Evolutionary conservation across 2,329 filamentous ascomycete species (phyloP).

Genomic region (Sporothrix protearum): DNA sequence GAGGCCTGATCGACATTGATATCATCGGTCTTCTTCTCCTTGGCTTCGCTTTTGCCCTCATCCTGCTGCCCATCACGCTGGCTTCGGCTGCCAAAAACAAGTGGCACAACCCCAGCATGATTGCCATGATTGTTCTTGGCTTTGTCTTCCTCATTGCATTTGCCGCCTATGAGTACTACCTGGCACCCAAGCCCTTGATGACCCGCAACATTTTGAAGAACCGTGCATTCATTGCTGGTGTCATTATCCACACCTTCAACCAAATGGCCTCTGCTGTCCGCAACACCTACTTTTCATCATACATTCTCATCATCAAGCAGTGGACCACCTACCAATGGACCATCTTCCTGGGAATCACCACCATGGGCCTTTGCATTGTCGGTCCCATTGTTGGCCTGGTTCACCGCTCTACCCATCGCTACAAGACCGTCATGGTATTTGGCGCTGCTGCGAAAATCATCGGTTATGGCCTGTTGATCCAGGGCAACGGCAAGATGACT

Average conservation of each 20-base stretch:
- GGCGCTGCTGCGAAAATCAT: slow-evolving; percentile 53
- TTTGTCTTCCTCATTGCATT: slow-evolving; percentile 43
- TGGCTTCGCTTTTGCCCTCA: slow-evolving; percentile 46
- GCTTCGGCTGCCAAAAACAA: slow-evolving; percentile 33
- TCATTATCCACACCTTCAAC: slow-evolving; percentile 66
- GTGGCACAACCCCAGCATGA: slow-evolving; percentile 42
- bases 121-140: slow-evolving; percentile 43
- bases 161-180: slow-evolving; percentile 50
- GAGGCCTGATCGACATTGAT: slow-evolving; percentile 39
- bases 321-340: slow-evolving; percentile 43
- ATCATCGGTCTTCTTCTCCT: slow-evolving; percentile 48
- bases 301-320: slow-evolving; percentile 61
- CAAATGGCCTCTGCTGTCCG: slow-evolving; percentile 44
- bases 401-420: slow-evolving; percentile 59
- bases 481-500: slow-evolving; percentile 42
- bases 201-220: slow-evolving; percentile 58
- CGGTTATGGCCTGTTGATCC: slow-evolving; percentile 51
- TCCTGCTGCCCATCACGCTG: slow-evolving; percentile 47
- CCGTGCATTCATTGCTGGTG: slow-evolving; percentile 59
- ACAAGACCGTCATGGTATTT: slow-evolving; percentile 56
- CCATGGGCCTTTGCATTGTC: slow-evolving; percentile 61
- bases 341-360: slow-evolving; percentile 59
- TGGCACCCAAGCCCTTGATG: slow-evolving; percentile 55
- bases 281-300: slow-evolving; percentile 60
- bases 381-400: slow-evolving; percentile 56